These are phyloP conservation scores for Coemansia sp. DNA, from an alignment of 192 early-diverging fungal genomes.

Conservation along the genomic window DNA sequence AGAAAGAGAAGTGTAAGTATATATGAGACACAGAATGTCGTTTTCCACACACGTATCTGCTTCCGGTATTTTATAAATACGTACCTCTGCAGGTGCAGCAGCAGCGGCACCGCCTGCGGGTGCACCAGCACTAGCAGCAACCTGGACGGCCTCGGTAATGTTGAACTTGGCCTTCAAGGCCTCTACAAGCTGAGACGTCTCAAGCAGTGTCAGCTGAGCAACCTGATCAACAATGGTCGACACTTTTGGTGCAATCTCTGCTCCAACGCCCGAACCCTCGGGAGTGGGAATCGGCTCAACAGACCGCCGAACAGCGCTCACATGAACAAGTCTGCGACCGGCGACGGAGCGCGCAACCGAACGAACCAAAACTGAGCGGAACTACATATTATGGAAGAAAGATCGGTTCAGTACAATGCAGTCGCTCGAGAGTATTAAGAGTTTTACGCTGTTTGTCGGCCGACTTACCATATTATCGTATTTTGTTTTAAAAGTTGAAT, in stretches of 20 bases:
- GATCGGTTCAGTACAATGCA: too few species aligned
- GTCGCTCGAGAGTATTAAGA: too few species aligned
- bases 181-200: conserved; percentile 88
- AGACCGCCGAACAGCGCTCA: conserved; percentile 44
- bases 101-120: conserved; percentile 62
- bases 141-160: conserved; percentile 90
- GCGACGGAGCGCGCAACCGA: conserved; percentile 34
- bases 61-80: neutral
- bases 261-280: conserved; percentile 53
- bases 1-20: neutral
- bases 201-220: conserved; percentile 83
- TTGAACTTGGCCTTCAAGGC: conserved; percentile 83
- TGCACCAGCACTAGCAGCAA: conserved; percentile 63
- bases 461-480: conserved; percentile 1
- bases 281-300: conserved; percentile 63
- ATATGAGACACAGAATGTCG: neutral
- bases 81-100: conserved; percentile 63
- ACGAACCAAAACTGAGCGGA: conserved; percentile 32
- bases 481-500: neutral
- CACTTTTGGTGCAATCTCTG: conserved; percentile 62
- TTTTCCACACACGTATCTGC: neutral
- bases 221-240: conserved; percentile 86
- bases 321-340: conserved; percentile 41
- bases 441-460: neutral
- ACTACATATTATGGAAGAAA: conserved; percentile 10